These are phyloP conservation scores for Leucoagaricus sp. DNA, from an alignment of 1,284 basidiomycete genomes.

Conservation along the genomic window DNA sequence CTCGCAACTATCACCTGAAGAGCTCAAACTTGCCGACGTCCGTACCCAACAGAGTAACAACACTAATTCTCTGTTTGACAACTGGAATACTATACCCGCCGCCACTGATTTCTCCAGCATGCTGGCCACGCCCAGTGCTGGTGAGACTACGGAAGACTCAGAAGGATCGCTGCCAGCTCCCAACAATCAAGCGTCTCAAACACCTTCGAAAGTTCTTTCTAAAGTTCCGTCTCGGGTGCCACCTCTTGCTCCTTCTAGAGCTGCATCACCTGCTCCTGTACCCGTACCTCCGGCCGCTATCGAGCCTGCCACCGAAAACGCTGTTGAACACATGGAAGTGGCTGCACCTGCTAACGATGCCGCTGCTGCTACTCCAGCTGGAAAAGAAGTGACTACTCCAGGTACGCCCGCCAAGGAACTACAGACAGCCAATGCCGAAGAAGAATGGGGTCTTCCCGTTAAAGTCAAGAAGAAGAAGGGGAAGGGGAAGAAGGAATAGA, in stretches of 20 bases:
- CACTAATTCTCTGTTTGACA: conserved; percentile 12
- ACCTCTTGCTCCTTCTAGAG: conserved; percentile 1
- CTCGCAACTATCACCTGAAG: conserved; percentile 1
- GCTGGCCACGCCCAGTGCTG: too few relatives aligned
- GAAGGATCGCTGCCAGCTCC: background rate
- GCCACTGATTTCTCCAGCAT: background rate
- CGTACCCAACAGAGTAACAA: conserved; percentile 15
- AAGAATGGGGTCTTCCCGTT: conserved; percentile 14
- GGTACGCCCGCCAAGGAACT: conserved; percentile 4
- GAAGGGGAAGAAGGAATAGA: too few relatives aligned
- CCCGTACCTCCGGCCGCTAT: background rate
- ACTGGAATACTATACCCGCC: background rate
- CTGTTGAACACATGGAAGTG: background rate
- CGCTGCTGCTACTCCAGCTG: background rate
- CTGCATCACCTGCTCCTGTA: background rate
- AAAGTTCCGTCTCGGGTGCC: conserved; percentile 1
- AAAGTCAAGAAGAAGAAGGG: conserved; percentile 21
- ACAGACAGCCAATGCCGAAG: conserved; percentile 5
- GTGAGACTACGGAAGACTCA: background rate
- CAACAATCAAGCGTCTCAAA: background rate
- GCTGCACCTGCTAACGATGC: background rate
- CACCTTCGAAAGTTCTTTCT: background rate
- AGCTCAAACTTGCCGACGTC: background rate
- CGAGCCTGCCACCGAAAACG: background rate
- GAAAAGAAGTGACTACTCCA: background rate